A percentile compares a stretch with the other conserved stretches of the same genome.
phyloP scores from a whole-genome alignment of 169 alveolate genomes.

The Pseudocohnilembus persalinus region DNA sequence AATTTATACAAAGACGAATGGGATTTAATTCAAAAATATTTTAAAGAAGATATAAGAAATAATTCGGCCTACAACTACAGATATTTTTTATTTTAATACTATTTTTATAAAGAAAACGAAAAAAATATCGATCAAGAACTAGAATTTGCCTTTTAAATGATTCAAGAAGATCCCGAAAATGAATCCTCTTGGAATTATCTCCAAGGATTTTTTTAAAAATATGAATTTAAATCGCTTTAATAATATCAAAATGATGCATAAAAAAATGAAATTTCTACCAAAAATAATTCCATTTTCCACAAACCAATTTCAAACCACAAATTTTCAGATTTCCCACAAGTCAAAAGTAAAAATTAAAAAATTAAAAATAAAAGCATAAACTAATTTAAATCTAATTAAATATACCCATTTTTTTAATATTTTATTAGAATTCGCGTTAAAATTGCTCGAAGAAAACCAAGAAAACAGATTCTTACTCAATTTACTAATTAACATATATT shows the following conservation, averaged over 20 bases:
- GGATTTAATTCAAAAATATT: conserved; percentile 1
- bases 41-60: conserved; percentile 43
- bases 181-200: conserved; percentile 49
- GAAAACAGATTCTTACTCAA: no score
- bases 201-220: conserved; percentile 38
- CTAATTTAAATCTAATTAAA: no score
- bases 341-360: not conserved
- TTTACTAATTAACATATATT: no score
- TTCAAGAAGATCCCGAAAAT: conserved; percentile 24
- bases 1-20: conserved; percentile 25
- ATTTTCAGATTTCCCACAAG: conserved; percentile 13
- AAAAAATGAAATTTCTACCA: not conserved
- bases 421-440: no score
- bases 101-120: not conserved
- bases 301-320: not conserved
- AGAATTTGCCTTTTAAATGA: conserved; percentile 19
- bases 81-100: conserved; percentile 17
- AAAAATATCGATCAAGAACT: conserved; percentile 32
- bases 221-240: conserved; percentile 19
- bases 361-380: not conserved
- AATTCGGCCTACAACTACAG: conserved; percentile 52
- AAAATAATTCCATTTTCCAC: no score
- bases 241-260: no score
- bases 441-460: no score
- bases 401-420: no score